phyloP scores from a whole-genome alignment of 129 eudicot genomes.

The Tagetes patula region DNA sequence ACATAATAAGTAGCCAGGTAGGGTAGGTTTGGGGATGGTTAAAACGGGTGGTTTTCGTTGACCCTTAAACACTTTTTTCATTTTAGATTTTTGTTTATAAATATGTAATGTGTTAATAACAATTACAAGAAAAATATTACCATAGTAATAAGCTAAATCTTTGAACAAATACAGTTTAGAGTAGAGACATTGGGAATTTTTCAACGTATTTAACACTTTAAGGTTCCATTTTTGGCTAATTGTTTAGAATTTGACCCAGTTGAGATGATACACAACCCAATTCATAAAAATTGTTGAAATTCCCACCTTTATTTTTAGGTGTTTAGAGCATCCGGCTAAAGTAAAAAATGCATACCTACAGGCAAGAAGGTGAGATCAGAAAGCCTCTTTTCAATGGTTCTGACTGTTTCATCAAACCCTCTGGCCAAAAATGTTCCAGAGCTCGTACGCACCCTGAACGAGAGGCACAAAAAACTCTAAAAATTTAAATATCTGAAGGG shows the following conservation, averaged over 20 bases:
- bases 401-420: constrained; percentile 69
- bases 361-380: constrained; percentile 95
- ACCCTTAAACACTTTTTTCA: background rate
- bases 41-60: constrained; percentile 1
- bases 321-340: background rate
- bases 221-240: background rate
- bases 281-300: no score
- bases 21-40: background rate
- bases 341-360: constrained; percentile 55
- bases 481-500: background rate
- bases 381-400: constrained; percentile 70
- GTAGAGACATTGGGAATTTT: background rate
- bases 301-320: background rate
- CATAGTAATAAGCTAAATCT: background rate
- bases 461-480: background rate
- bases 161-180: constrained; percentile 2
- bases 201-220: constrained; percentile 2
- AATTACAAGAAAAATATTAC: background rate
- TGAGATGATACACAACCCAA: constrained; percentile 8
- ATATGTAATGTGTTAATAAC: background rate
- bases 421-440: constrained; percentile 86
- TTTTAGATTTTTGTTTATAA: background rate
- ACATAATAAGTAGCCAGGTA: constrained; percentile 1
- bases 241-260: background rate
- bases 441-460: constrained; percentile 88